Evolutionary conservation across 2,329 filamentous ascomycete genomes (phyloP).

Genomic region (Torrubiella hemipterigena): DNA sequence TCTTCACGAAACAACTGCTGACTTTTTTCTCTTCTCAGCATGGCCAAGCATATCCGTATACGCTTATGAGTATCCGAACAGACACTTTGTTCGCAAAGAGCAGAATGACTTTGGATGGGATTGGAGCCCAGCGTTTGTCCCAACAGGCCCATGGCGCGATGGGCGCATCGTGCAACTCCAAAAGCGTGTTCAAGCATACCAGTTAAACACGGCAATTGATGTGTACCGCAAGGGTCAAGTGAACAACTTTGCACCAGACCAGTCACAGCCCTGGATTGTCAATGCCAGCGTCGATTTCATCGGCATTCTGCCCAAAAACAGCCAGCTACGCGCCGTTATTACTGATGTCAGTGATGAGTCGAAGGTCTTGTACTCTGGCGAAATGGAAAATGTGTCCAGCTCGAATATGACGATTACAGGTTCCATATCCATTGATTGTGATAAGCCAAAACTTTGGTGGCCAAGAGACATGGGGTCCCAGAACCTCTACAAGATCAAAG

Average conservation of each 20-base stretch:
- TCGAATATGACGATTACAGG: slow-evolving; percentile 35
- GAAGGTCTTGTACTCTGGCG: background rate
- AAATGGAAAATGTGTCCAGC: slow-evolving; percentile 27
- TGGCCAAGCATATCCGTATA: slow-evolving; percentile 1
- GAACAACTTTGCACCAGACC: slow-evolving; percentile 45
- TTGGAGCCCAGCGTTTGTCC: slow-evolving; percentile 49
- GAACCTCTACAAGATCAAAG: slow-evolving; percentile 42
- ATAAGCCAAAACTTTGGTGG: slow-evolving; percentile 47
- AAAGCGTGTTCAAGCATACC: slow-evolving; percentile 20
- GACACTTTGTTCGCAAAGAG: slow-evolving; percentile 38
- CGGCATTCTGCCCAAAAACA: slow-evolving; percentile 30
- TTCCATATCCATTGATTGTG: slow-evolving; percentile 25
- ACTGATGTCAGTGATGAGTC: slow-evolving; percentile 24
- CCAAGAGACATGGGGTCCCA: slow-evolving; percentile 44
- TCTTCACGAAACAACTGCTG: background rate
- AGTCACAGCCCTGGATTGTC: slow-evolving; percentile 44
- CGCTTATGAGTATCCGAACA: slow-evolving; percentile 4
- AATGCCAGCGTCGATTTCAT: slow-evolving; percentile 49
- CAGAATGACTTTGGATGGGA: slow-evolving; percentile 56
- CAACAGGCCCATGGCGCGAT: slow-evolving; percentile 50
- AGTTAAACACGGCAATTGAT: slow-evolving; percentile 40
- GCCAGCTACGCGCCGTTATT: slow-evolving; percentile 33
- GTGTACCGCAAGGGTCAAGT: slow-evolving; percentile 46
- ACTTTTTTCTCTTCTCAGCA: background rate
- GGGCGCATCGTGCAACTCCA: slow-evolving; percentile 42